Conservation (phyloP, 208 protist species). For the Leptomonas seymouri region DNA sequence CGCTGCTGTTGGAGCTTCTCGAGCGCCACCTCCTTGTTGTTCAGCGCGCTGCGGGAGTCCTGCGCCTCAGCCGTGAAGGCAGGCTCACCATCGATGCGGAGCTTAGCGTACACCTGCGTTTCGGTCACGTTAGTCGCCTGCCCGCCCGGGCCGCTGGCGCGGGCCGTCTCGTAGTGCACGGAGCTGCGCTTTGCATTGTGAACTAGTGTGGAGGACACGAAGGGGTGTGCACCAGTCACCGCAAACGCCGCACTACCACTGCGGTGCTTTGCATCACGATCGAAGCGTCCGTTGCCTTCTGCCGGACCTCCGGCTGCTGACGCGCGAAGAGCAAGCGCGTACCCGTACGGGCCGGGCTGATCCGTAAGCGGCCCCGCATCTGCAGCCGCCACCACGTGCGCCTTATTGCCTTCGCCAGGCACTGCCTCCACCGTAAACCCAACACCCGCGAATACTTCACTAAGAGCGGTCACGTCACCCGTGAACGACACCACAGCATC, state of each 20-base stretch:
- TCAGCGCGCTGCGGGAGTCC: constrained; percentile 85
- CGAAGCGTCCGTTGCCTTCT: neutral
- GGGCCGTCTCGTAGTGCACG: constrained; percentile 76
- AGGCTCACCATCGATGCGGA: constrained; percentile 70
- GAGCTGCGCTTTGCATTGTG: constrained; percentile 47
- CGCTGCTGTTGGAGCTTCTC: constrained; percentile 63
- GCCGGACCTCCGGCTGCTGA: neutral
- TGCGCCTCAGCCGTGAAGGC: constrained; percentile 81
- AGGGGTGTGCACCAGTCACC: constrained; percentile 45
- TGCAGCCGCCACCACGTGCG: constrained; percentile 38
- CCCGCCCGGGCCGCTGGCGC: constrained; percentile 84
- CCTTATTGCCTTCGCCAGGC: constrained; percentile 9
- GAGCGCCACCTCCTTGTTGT: constrained; percentile 73
- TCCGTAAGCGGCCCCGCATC: constrained; percentile 17
- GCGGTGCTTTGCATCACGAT: too few species aligned
- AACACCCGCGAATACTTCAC: constrained; percentile 18
- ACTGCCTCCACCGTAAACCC: constrained; percentile 43
- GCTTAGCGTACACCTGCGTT: constrained; percentile 87
- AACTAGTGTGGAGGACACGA: constrained; percentile 61
- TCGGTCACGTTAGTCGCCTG: constrained; percentile 89
- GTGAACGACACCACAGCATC: constrained; percentile 68
- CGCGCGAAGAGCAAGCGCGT: constrained; percentile 48
- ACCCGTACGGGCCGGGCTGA: constrained; percentile 56
- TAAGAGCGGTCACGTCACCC: constrained; percentile 32
- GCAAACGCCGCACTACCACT: constrained; percentile 31